Base-by-base conservation (phyloP, 371 early-diverging fungal species). In the Mortierella sp. region DNA sequence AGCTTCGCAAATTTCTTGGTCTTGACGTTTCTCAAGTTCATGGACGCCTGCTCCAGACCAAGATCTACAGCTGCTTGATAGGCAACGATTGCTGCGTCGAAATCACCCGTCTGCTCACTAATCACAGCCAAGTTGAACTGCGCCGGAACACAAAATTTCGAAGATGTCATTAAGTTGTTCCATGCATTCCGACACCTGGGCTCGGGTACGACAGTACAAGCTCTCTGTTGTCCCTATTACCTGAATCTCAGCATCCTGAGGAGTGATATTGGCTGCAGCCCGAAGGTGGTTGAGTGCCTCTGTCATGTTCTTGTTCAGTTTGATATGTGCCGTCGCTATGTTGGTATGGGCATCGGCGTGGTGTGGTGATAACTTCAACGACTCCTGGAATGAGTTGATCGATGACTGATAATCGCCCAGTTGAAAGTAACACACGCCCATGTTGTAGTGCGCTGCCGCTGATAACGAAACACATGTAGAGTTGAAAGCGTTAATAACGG, bases 321-420 rank as follows among this genome's bases (percentile, higher is more conserved):
- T 84, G 48, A 91, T 85, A 54, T 89, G 87, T 8, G 89, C 84
- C n/a, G 90, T 92, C 2, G 93, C 95, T 28, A 93, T 79, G 74
- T 94, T 95, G 64, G 93, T 92, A 61, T 93, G 93, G 19, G 90
- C 93, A 78, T 95, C 95, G 0, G 91, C 84, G 30, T 86, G 84
- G 60, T 82, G 71, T 0, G 93, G 90, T n/a, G 84, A 79, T 31
- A 89, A 68, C 42, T 87, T 85, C 27, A 95, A 65, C 0, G 94
- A 91, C 19, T 84, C 73, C 55, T 90, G 79, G 86, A 93, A 95
- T 8, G 88, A 69, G 14, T 83, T 72, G 46, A 92, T 80, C 7
- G 94, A 91, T 43, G 83, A 73, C 72, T 91, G 82, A 64, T 80
- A 82, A 52, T 85, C 82, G 49, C 90, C 91, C 79, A 91, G 80